These are phyloP conservation scores for Willaertia magna DNA, from an alignment of 208 protist species.

Conservation along the genomic window DNA sequence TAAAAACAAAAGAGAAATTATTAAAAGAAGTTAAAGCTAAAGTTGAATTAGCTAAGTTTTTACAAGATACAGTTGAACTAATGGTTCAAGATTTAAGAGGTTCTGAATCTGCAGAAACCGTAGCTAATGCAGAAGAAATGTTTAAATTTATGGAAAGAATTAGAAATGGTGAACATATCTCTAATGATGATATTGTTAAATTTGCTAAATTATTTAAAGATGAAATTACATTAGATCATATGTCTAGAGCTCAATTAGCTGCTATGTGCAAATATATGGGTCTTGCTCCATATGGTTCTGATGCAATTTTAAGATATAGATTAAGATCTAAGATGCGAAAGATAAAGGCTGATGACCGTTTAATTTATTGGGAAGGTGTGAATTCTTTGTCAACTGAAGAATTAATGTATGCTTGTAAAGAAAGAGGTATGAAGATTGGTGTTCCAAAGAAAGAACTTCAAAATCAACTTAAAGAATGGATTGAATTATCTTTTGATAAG, in stretches of 20 bases:
- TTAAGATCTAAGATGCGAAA: not conserved
- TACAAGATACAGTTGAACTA: constrained; percentile 27
- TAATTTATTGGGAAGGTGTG: constrained; percentile 12
- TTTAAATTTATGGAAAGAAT: constrained; percentile 15
- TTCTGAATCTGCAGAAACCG: not conserved
- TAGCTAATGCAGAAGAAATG: constrained; percentile 13
- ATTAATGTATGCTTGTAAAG: not conserved
- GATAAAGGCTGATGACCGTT: constrained; percentile 11
- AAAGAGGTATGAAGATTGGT: constrained; percentile 5
- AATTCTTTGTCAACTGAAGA: constrained; percentile 10
- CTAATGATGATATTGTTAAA: not conserved
- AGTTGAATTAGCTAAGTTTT: constrained; percentile 26
- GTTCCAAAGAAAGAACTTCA: not conserved
- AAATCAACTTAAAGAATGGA: constrained; percentile 4
- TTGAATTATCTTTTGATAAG: constrained; percentile 7
- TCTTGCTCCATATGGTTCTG: not conserved
- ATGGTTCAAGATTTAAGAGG: constrained; percentile 15
- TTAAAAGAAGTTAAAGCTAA: constrained; percentile 14
- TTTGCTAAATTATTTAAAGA: constrained; percentile 12
- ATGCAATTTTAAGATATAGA: constrained; percentile 1
- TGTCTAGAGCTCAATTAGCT: constrained; percentile 6
- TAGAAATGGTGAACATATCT: not conserved
- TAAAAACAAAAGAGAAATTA: constrained; percentile 12
- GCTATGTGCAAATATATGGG: constrained; percentile 7
- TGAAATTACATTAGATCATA: constrained; percentile 12